These are phyloP conservation scores for Pseudogymnoascus sp. DNA, from an alignment of 2,329 filamentous ascomycete species.

Conservation along the genomic window DNA sequence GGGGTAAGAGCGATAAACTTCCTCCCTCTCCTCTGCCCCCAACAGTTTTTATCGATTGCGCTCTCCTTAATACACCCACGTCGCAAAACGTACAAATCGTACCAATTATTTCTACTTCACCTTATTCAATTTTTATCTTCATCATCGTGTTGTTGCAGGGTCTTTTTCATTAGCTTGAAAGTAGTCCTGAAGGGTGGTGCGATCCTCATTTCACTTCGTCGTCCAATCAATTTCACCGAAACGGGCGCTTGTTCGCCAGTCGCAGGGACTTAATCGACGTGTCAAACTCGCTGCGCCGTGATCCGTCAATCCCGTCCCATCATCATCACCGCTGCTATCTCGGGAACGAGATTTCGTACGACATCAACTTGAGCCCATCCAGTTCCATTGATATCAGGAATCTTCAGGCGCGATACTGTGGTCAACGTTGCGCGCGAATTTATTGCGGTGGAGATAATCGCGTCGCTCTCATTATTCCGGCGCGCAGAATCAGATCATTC, in stretches of 20 bases:
- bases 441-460: not conserved
- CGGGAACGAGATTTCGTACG: not conserved
- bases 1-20: not conserved
- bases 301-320: conserved; percentile 3
- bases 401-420: not conserved
- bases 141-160: not conserved
- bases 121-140: not conserved
- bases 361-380: not conserved
- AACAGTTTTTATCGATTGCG: not conserved
- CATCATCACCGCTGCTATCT: not conserved
- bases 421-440: not conserved
- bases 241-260: conserved; percentile 1
- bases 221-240: not conserved
- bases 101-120: not conserved
- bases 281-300: not conserved
- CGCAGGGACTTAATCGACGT: conserved; percentile 6
- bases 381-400: not conserved
- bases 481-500: conserved; percentile 2
- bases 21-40: not conserved
- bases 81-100: not conserved
- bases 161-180: conserved; percentile 3
- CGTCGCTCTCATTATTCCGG: not conserved
- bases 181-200: not conserved
- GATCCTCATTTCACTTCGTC: not conserved
- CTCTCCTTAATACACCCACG: not conserved